Conservation (phyloP, 805 yeast species). For the Wickerhamiella occidentalis region DNA sequence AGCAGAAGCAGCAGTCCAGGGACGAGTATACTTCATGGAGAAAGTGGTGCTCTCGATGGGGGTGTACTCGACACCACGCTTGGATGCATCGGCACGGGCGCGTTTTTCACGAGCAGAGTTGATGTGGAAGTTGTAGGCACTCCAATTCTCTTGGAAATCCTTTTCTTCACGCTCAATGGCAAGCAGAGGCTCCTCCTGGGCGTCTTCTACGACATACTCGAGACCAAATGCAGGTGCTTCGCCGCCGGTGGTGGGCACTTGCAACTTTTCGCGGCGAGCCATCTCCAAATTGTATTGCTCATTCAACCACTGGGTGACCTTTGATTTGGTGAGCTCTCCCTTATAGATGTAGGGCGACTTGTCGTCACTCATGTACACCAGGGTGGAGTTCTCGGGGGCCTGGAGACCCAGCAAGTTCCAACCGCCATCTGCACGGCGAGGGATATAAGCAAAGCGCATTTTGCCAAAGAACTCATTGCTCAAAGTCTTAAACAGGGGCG, state of each 20-base stretch:
- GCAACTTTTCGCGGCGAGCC: constrained; percentile 15
- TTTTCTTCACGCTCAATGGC: constrained; percentile 15
- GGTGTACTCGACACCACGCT: constrained; percentile 11
- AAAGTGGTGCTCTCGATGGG: constrained; percentile 9
- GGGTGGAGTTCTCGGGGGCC: constrained; percentile 21
- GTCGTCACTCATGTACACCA: constrained; percentile 22
- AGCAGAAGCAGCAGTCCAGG: constrained; percentile 7
- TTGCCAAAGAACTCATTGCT: constrained; percentile 25
- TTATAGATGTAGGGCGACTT: constrained; percentile 21
- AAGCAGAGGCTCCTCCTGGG: constrained; percentile 18
- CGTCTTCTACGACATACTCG: constrained; percentile 21
- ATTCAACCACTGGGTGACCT: constrained; percentile 21
- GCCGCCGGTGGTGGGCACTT: constrained; percentile 6
- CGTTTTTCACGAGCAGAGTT: constrained; percentile 16
- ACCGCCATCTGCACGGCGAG: constrained; percentile 22
- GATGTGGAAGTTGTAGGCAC: constrained; percentile 10
- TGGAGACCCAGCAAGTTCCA: constrained; percentile 21
- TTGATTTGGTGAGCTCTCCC: constrained; percentile 23
- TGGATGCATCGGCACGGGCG: constrained; percentile 9
- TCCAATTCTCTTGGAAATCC: constrained; percentile 11
- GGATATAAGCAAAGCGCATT: constrained; percentile 23
- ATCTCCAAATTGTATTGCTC: constrained; percentile 22
- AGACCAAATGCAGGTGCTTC: constrained; percentile 20
- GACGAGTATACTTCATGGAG: neutral
- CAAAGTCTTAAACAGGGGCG: constrained; percentile 25